phyloP scores from a whole-genome alignment of 441 rosid genomes.

The Brassica hybrid region DNA sequence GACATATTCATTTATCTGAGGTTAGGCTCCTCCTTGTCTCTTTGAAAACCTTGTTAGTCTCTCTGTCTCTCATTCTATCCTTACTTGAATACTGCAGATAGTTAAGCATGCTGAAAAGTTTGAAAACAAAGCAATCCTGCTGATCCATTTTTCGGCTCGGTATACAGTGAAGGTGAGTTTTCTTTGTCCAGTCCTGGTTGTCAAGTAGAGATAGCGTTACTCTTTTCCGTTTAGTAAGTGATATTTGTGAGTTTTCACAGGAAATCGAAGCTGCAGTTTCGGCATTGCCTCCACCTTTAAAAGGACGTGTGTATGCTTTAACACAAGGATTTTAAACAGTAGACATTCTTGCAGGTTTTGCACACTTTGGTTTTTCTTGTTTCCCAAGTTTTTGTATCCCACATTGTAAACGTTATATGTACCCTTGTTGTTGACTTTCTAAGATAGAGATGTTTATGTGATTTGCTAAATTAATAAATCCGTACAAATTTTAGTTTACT shows the following conservation, averaged over 20 bases:
- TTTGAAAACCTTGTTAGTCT: conserved; percentile 8
- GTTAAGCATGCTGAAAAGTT: conserved; percentile 66
- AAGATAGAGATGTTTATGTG: not conserved
- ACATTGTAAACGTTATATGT: conserved; percentile 9
- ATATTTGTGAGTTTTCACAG: conserved; percentile 47
- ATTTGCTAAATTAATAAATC: not conserved
- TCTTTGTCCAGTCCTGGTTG: conserved; percentile 21
- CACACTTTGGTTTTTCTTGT: not conserved
- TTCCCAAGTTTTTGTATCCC: conserved; percentile 11
- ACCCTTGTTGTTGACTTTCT: not conserved
- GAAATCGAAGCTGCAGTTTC: conserved; percentile 76
- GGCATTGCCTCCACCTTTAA: conserved; percentile 62
- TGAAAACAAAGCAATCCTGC: conserved; percentile 79
- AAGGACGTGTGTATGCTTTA: conserved; percentile 77
- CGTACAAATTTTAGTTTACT: not conserved
- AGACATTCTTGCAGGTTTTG: too few relatives aligned
- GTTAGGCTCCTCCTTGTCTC: conserved; percentile 44
- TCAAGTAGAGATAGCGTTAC: not conserved
- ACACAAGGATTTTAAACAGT: conserved; percentile 68
- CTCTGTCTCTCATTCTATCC: too few relatives aligned
- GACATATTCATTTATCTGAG: conserved; percentile 89
- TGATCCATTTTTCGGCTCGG: conserved; percentile 94
- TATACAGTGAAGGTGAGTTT: conserved; percentile 64
- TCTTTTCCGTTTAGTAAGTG: conserved; percentile 3
- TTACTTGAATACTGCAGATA: conserved; percentile 65